These are phyloP conservation scores for Curvularia spicifera DNA, from an alignment of 2,329 filamentous ascomycete genomes.

Conservation along the genomic window DNA sequence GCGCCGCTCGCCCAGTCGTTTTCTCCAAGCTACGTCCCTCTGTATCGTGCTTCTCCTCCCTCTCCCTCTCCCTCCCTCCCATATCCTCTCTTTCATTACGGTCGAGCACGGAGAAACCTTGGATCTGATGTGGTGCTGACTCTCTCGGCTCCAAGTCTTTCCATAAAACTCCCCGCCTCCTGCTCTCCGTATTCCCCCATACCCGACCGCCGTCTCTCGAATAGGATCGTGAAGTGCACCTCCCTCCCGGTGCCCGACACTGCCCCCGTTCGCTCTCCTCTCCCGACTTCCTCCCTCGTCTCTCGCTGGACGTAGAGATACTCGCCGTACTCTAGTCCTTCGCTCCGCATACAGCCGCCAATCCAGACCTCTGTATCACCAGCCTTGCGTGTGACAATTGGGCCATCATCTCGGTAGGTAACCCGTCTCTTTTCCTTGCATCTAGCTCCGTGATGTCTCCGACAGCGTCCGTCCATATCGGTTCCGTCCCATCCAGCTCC, in stretches of 20 bases:
- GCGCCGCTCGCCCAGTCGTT: constrained; percentile 44
- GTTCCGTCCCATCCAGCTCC: constrained; percentile 1
- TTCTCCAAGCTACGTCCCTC: constrained; percentile 46
- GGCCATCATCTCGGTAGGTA: constrained; percentile 35
- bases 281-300: constrained; percentile 25
- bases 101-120: constrained; percentile 48
- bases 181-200: constrained; percentile 42
- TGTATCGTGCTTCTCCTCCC: constrained; percentile 40
- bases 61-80: constrained; percentile 34
- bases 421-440: constrained; percentile 14
- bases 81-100: constrained; percentile 42
- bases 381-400: constrained; percentile 37
- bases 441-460: constrained; percentile 9
- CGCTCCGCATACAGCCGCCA: constrained; percentile 50
- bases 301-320: constrained; percentile 43
- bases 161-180: constrained; percentile 46
- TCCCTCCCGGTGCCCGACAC: constrained; percentile 38
- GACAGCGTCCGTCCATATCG: not conserved
- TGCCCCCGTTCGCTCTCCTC: constrained; percentile 27
- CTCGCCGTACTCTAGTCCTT: constrained; percentile 43
- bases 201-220: constrained; percentile 46
- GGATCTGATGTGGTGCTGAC: constrained; percentile 50
- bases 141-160: constrained; percentile 41
- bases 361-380: constrained; percentile 32
- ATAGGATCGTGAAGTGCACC: constrained; percentile 42